Evolutionary conservation across 129 eudicot genomes (phyloP).

Genomic region (Kitagawia praeruptora): DNA sequence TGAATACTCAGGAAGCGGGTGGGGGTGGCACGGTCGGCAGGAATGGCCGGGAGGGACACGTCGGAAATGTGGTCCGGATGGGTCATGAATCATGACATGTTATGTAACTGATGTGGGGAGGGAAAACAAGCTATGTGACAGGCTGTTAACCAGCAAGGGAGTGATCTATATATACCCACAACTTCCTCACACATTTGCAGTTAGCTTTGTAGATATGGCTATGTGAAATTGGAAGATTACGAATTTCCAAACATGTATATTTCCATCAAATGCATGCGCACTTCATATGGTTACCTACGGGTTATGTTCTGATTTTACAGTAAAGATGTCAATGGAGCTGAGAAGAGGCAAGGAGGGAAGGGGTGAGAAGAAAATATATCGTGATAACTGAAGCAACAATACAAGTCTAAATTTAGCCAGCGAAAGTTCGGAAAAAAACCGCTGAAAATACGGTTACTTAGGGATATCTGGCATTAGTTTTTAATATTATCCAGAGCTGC

Average conservation of each 20-base stretch:
- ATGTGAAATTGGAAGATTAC: not conserved
- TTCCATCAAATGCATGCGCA: too few species aligned
- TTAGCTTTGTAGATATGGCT: not conserved
- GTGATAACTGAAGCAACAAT: too few species aligned
- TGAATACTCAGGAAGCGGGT: not conserved
- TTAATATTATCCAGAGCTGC: too few species aligned
- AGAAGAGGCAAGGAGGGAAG: too few species aligned
- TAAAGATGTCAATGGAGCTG: too few species aligned
- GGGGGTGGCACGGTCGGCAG: conserved; percentile 33
- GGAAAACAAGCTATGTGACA: conserved; percentile 10
- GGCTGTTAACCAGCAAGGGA: conserved; percentile 13
- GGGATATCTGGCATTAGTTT: too few species aligned
- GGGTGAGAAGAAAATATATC: too few species aligned
- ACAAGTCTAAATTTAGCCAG: too few species aligned
- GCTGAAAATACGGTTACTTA: too few species aligned
- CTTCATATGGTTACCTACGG: too few species aligned
- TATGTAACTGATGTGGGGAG: not conserved
- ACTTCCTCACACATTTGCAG: not conserved
- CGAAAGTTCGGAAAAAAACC: too few species aligned
- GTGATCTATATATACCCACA: not conserved
- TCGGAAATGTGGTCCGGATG: conserved; percentile 34
- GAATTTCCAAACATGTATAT: not conserved
- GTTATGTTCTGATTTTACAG: too few species aligned
- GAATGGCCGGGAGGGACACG: conserved; percentile 26
- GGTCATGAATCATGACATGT: not conserved